Evolutionary conservation across 2,329 filamentous ascomycete species (phyloP).

Genomic region (Sporothrix variecibatus): DNA sequence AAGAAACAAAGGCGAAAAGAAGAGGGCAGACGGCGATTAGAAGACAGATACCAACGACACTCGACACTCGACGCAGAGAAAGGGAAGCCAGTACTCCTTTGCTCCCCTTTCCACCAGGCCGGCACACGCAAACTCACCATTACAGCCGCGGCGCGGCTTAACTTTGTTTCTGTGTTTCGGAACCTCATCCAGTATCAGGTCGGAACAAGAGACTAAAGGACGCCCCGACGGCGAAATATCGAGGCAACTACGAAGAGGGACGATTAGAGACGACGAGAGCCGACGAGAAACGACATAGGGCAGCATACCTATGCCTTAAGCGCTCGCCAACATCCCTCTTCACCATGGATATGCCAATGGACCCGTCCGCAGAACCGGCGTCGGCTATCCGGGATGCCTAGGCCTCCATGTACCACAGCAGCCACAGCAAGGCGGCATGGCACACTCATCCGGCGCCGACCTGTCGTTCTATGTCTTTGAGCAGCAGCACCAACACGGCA

Average conservation of each 20-base stretch:
- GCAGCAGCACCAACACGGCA: constrained; percentile 18
- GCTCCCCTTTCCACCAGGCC: background rate
- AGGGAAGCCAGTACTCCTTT: background rate
- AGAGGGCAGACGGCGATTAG: background rate
- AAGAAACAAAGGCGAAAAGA: background rate
- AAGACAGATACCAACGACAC: background rate
- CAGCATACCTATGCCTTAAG: background rate
- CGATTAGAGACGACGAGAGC: background rate
- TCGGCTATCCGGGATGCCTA: constrained; percentile 16
- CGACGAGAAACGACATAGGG: background rate
- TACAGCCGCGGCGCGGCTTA: background rate
- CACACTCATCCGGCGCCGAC: background rate
- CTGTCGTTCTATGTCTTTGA: constrained; percentile 20
- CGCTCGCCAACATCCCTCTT: background rate
- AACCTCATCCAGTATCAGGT: background rate
- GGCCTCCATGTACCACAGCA: constrained; percentile 19
- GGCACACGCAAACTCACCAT: too few relatives aligned
- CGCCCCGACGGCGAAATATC: background rate
- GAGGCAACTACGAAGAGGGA: too few relatives aligned
- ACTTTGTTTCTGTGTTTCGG: constrained; percentile 5
- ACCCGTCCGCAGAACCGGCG: constrained; percentile 17
- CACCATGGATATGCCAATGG: constrained; percentile 24
- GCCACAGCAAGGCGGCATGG: background rate
- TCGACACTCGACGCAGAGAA: background rate
- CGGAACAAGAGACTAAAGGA: background rate